Evolutionary conservation across 768 basidiomycete species (phyloP), one percentile per base, ranked within the genome.

Genomic region (Vararia minispora): DNA sequence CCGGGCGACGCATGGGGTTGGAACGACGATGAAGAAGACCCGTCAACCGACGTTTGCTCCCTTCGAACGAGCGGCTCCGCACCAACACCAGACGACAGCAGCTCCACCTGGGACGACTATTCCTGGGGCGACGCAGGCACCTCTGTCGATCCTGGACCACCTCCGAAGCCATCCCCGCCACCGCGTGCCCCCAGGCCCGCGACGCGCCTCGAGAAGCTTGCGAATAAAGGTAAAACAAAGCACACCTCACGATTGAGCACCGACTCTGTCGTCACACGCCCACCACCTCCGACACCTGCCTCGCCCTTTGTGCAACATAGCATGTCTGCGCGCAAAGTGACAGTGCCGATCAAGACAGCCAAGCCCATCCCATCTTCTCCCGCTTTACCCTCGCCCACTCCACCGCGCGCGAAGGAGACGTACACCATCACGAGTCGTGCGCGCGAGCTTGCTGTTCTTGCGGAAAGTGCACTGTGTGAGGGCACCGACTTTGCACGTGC

Each of bases 1-100:
- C 57, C 72, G 7, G 62, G 57, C 12, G 76, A 79, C 47, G 74
- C 81, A 1, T 88, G 86, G 85, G 86, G 78, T 2, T 85, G 76
- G 76, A 76, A 83, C 27, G 74, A 76, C 28, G 74, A 74, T 22
- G 65, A 65, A 10, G 63, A 57, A 33, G 44, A 52, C 3, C 21
- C 39, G 10, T 37, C 59, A 5, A 35, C 52, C 6, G 55, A 56
- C 9, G 56, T n/a, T n/a, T n/a, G n/a, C n/a, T n/a, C n/a, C n/a
- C n/a, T n/a, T n/a, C n/a, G n/a, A n/a, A n/a, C n/a, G n/a, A n/a
- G n/a, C n/a, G n/a, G n/a, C n/a, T n/a, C n/a, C n/a, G 24, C 14
- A 5, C 28, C 35, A 28, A 23, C 28, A 16, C 39, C 35, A 25
- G 45, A 39, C 12, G 43, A 27, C 10, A 71, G 68, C 41, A 69